Base-by-base conservation (phyloP, 2,329 filamentous ascomycete genomes). In the Herpotrichia juniperi region DNA sequence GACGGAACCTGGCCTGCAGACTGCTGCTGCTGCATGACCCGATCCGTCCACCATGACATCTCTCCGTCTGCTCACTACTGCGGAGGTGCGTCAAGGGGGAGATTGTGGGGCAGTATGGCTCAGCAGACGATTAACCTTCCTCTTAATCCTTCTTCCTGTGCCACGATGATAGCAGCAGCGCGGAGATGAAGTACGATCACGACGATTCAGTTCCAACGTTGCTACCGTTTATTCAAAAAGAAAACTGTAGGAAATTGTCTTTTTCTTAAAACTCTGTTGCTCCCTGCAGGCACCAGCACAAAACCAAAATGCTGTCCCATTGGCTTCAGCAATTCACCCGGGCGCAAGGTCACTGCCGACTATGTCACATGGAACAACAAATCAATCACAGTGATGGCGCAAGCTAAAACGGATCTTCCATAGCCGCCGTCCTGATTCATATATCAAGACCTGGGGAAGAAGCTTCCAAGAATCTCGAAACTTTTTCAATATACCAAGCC, bases 251-350 rank as follows among this genome's bases (percentile, higher is more conserved):
- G n/a, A n/a, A n/a, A n/a, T n/a, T n/a, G n/a, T n/a, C n/a, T n/a
- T n/a, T n/a, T n/a, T n/a, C n/a, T n/a, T n/a, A n/a, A n/a, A n/a
- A n/a, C n/a, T n/a, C n/a, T n/a, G n/a, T n/a, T n/a, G n/a, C n/a
- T n/a, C n/a, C 31, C 14, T 22, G 17, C 22, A 6, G 34, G 6
- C 9, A 7, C 17, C 14, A 6, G 4, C n/a, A 4, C 14, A 22
- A 7, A 22, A 9, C 16, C 34, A 39, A 3, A 40, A 24, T 24
- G 7, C 19, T 50, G 44, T 30, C 24, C 37, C 44, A 48, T 46
- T 49, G 26, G 50, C 45, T 31, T 39, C 40, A 28, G 4, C 30
- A 42, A 32, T 54, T 50, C 52, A 58, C 43, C 53, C 59, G 54
- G 59, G 30, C 26, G 44, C 46, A 51, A 50, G 54, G 40, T 46